phyloP scores from a whole-genome alignment of 768 basidiomycete genomes.

The Naganishia friedmannii region DNA sequence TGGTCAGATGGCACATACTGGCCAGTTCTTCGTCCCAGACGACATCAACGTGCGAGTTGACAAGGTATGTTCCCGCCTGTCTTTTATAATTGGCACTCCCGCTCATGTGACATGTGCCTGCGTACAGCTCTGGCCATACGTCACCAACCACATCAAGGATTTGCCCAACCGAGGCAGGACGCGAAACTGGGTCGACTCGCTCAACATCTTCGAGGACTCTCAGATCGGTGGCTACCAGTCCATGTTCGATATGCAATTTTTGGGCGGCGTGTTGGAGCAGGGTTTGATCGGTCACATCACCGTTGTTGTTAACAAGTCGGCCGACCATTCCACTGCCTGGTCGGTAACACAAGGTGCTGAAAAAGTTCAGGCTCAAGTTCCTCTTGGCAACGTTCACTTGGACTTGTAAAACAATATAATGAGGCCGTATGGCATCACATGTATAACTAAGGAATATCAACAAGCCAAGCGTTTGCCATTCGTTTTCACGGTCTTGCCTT shows the following conservation, averaged over 20 bases:
- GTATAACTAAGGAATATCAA: neutral
- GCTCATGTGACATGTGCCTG: neutral
- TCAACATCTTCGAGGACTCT: conserved; percentile 48
- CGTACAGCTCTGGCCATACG: conserved; percentile 38
- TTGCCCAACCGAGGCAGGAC: conserved; percentile 45
- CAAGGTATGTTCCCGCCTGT: conserved; percentile 33
- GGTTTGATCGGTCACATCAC: conserved; percentile 50
- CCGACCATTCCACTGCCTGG: conserved; percentile 24
- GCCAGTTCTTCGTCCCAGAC: conserved; percentile 50
- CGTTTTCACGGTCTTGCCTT: too few species aligned
- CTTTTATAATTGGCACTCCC: neutral
- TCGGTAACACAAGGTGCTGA: conserved; percentile 25
- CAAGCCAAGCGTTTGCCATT: neutral
- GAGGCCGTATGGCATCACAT: conserved; percentile 8
- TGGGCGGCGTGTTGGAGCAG: conserved; percentile 46
- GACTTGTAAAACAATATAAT: conserved; percentile 18
- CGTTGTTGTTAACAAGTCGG: conserved; percentile 40
- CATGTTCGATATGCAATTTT: conserved; percentile 46
- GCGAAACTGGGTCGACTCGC: conserved; percentile 51
- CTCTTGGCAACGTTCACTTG: neutral
- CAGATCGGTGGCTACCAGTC: conserved; percentile 46
- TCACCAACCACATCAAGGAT: conserved; percentile 43
- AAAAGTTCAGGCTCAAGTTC: conserved; percentile 21
- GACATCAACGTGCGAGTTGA: conserved; percentile 46
- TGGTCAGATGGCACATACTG: conserved; percentile 43